Evolutionary conservation across 2,329 filamentous ascomycete species (phyloP).

Genomic region (Fusarium anguioides): DNA sequence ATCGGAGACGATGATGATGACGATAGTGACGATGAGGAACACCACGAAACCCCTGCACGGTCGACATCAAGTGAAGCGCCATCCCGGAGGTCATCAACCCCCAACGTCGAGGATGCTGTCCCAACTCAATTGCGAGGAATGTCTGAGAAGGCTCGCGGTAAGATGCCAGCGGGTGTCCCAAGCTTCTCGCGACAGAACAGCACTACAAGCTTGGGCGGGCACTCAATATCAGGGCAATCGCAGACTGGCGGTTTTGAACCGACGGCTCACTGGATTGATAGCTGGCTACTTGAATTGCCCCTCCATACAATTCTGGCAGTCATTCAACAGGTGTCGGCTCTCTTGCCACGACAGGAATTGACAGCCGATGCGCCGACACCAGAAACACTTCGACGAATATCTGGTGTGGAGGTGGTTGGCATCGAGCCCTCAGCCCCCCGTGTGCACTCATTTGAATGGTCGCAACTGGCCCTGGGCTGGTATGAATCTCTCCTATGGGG

Average conservation of each 20-base stretch:
- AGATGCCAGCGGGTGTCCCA: slow-evolving; percentile 87
- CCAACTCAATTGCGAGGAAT: slow-evolving; percentile 87
- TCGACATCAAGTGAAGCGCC: slow-evolving; percentile 73
- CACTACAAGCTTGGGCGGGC: slow-evolving; percentile 79
- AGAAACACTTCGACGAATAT: slow-evolving; percentile 65
- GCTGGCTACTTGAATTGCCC: slow-evolving; percentile 91
- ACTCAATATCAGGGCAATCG: slow-evolving; percentile 68
- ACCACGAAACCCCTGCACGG: slow-evolving; percentile 67
- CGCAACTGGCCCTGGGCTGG: slow-evolving; percentile 89
- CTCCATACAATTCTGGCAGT: slow-evolving; percentile 86
- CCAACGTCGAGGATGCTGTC: slow-evolving; percentile 78
- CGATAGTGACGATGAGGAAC: slow-evolving; percentile 60
- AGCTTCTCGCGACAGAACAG: slow-evolving; percentile 92
- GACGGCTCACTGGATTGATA: slow-evolving; percentile 87
- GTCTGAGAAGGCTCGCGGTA: slow-evolving; percentile 96
- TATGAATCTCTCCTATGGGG: slow-evolving; percentile 96
- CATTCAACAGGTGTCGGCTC: slow-evolving; percentile 72
- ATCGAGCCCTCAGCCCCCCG: slow-evolving; percentile 80
- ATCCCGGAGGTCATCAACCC: slow-evolving; percentile 75
- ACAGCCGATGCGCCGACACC: slow-evolving; percentile 56
- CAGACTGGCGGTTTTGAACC: slow-evolving; percentile 77
- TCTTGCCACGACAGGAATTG: slow-evolving; percentile 65
- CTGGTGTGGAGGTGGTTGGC: slow-evolving; percentile 71
- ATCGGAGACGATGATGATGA: slow-evolving; percentile 83
- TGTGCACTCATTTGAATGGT: slow-evolving; percentile 95